phyloP scores from a whole-genome alignment of 257 asterid genomes.

The Scutellaria minor region DNA sequence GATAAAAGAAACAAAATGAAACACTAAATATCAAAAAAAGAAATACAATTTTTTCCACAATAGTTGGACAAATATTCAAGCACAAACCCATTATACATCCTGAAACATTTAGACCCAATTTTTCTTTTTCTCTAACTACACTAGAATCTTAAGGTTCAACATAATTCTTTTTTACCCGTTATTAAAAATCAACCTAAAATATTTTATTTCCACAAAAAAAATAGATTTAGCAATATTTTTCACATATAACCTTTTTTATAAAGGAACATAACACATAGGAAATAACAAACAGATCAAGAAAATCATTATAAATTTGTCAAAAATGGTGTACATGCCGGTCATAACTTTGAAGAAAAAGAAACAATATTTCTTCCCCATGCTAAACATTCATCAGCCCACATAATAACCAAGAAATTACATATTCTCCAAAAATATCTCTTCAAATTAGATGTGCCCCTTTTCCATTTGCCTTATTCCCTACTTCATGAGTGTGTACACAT shows the following conservation, averaged over 20 bases:
- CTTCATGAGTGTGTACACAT: neutral
- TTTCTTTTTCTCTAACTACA: no score
- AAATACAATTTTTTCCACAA: no score
- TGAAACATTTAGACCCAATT: neutral
- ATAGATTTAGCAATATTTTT: neutral
- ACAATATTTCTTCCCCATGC: neutral
- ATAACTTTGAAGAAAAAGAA: neutral
- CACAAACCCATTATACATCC: neutral
- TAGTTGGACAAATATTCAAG: no score
- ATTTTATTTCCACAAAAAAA: neutral
- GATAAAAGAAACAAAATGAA: no score
- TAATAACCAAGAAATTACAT: neutral
- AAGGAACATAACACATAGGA: neutral
- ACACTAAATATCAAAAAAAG: neutral
- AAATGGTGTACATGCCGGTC: no score
- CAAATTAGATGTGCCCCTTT: neutral
- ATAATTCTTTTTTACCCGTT: neutral
- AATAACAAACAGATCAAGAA: no score
- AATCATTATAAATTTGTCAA: no score
- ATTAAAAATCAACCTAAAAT: neutral
- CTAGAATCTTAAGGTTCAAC: no score
- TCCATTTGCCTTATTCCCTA: constrained; percentile 18
- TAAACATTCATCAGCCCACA: neutral
- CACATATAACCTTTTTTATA: neutral
- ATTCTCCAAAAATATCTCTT: neutral